Evolutionary conservation across 768 basidiomycete genomes (phyloP), one percentile per base, ranked within the genome.

Genomic region (Lentinus tigrinus): DNA sequence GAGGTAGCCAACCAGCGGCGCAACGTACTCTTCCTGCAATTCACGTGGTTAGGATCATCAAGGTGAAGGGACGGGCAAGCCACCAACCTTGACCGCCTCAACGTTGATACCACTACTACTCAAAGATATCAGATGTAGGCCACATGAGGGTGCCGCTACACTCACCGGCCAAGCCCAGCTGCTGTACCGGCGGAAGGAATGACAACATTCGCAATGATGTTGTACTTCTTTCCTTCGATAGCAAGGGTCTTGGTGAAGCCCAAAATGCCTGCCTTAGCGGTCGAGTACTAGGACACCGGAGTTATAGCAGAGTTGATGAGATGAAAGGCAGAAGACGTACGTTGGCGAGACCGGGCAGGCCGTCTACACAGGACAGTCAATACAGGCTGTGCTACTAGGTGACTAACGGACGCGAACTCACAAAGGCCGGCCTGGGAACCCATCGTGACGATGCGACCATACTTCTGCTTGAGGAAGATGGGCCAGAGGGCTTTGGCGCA

Each of bases 401-500:
- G 2, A 58, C 16, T 1, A 5, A 57, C n/a, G 13, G n/a, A n/a
- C n/a, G n/a, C n/a, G 16, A 1, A 80, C 91, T 67, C 67, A 95
- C 93, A 94, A 52, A 98, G 86, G 58, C 95, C 96, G 49, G 93
- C 93, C 69, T 88, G 87, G 2, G 95, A 98, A 58, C 85, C 83
- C n/a, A 95, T 98, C 28, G 91, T 96, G 52, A 98, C 83, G 67
- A 99, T 95, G 43, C 97, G 86, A 27, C 97, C 97, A 69, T 87
- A 97, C 74, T 93, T 94, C 71, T 98, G 96, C 75, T 94, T 89
- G 73, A 91, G 89, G 84, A 99, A 98, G 65, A 93, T 77, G 0
- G 95, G 94, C 97, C 97, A 99, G 24, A 92, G 89, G 5, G 96
- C 97, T 69, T 96, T 91, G 27, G 85, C 88, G 62, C 93, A 95